Evolutionary conservation across 1,284 basidiomycete species (phyloP).

Genomic region (Hemileccinum hortonii): DNA sequence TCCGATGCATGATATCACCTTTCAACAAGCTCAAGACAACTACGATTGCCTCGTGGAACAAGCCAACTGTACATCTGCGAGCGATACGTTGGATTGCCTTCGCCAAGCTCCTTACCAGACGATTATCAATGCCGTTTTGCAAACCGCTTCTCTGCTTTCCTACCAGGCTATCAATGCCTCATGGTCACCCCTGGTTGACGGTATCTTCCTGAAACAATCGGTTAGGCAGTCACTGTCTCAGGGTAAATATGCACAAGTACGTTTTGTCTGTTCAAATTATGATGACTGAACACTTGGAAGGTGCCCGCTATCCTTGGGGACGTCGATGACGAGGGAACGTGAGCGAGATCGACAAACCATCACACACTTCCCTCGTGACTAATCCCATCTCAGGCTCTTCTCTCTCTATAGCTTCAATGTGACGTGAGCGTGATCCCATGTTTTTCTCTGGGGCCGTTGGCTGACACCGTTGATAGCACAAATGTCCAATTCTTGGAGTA

Average conservation of each 20-base stretch:
- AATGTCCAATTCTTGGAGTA: slow-evolving; percentile 17
- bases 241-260: slow-evolving; percentile 17
- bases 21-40: slow-evolving; percentile 32
- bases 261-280: not conserved
- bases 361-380: not conserved
- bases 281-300: slow-evolving; percentile 13
- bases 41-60: slow-evolving; percentile 33
- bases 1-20: slow-evolving; percentile 43
- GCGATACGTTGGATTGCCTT: slow-evolving; percentile 43
- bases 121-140: slow-evolving; percentile 7
- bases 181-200: slow-evolving; percentile 14
- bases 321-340: slow-evolving; percentile 35
- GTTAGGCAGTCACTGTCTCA: slow-evolving; percentile 7
- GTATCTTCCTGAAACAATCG: slow-evolving; percentile 12
- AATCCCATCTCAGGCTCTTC: slow-evolving; percentile 10
- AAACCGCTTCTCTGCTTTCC: slow-evolving; percentile 13
- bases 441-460: not conserved
- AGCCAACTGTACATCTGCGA: slow-evolving; percentile 31
- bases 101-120: slow-evolving; percentile 31
- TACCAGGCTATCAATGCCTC: slow-evolving; percentile 14
- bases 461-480: slow-evolving; percentile 9
- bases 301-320: slow-evolving; percentile 28
- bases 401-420: slow-evolving; percentile 16
- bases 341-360: slow-evolving; percentile 5
- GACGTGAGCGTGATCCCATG: slow-evolving; percentile 3